These are phyloP conservation scores for Lichenothelia convexa DNA, from an alignment of 495 filamentous ascomycete species.

Conservation along the genomic window DNA sequence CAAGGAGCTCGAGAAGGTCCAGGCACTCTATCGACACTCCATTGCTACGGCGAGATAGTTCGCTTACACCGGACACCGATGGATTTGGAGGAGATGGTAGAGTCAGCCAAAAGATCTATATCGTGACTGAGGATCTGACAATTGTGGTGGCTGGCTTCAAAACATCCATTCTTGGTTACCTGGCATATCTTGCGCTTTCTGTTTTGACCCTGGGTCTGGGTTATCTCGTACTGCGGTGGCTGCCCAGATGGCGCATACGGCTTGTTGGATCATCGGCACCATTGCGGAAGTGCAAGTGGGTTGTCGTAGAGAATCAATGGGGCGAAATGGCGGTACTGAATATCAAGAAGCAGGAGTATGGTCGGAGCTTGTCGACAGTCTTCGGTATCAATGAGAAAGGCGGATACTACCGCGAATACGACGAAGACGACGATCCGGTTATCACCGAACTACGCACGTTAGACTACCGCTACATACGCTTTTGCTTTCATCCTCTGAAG, in stretches of 20 bases:
- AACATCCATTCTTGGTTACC: constrained; percentile 48
- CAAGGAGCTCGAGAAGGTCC: too few relatives aligned
- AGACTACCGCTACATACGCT: constrained; percentile 85
- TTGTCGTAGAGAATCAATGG: constrained; percentile 91
- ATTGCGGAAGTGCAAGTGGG: constrained; percentile 65
- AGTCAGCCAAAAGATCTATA: constrained; percentile 74
- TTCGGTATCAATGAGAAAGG: constrained; percentile 50
- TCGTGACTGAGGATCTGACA: constrained; percentile 81
- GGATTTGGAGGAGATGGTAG: constrained; percentile 37
- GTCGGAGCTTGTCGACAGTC: constrained; percentile 65
- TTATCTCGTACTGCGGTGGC: constrained; percentile 75
- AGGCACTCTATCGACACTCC: constrained; percentile 50
- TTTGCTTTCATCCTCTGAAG: constrained; percentile 73
- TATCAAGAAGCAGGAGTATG: constrained; percentile 50
- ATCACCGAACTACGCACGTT: constrained; percentile 51
- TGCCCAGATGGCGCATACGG: constrained; percentile 69
- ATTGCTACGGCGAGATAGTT: constrained; percentile 46
- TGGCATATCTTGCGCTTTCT: constrained; percentile 50
- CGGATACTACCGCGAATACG: constrained; percentile 33
- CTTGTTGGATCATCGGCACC: constrained; percentile 49
- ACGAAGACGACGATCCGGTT: constrained; percentile 75
- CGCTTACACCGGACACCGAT: constrained; percentile 36
- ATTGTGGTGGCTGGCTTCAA: constrained; percentile 82
- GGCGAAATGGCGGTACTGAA: constrained; percentile 63
- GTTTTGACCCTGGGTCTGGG: constrained; percentile 52